A percentile compares a stretch with the other conserved stretches of the same genome.
Evolutionary conservation across 108 stramenopile genomes (phyloP).

Genomic region (Pseudonitzschia pungens): DNA sequence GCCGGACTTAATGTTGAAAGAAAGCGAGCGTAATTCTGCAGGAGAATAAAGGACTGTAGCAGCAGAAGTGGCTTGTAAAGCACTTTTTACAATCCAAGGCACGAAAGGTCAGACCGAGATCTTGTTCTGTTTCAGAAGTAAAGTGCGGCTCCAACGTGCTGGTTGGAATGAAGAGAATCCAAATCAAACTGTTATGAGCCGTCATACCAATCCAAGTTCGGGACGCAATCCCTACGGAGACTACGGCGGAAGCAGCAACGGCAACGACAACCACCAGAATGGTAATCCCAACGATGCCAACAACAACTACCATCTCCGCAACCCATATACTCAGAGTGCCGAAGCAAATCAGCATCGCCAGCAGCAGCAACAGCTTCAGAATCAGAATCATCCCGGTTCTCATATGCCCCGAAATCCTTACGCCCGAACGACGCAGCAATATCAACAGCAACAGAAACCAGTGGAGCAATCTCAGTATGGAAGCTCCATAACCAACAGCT

Average conservation of each 20-base stretch:
- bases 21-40: no score
- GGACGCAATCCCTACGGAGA: background rate
- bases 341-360: background rate
- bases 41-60: no score
- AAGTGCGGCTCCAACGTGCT: background rate
- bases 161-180: background rate
- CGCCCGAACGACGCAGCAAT: background rate
- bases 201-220: background rate
- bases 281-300: background rate
- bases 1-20: no score
- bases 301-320: constrained; percentile 3
- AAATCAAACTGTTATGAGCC: background rate
- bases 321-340: background rate
- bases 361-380: background rate
- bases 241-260: background rate
- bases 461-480: background rate
- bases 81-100: no score
- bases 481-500: background rate
- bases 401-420: background rate
- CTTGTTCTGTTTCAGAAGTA: no score
- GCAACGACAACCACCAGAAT: background rate
- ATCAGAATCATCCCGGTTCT: background rate
- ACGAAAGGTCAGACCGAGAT: no score
- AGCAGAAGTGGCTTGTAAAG: no score
- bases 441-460: background rate